A percentile compares a stretch with the other conserved stretches of the same genome.
phyloP scores from a whole-genome alignment of 345 rosid species.

The Eucalyptus guilfoylei region DNA sequence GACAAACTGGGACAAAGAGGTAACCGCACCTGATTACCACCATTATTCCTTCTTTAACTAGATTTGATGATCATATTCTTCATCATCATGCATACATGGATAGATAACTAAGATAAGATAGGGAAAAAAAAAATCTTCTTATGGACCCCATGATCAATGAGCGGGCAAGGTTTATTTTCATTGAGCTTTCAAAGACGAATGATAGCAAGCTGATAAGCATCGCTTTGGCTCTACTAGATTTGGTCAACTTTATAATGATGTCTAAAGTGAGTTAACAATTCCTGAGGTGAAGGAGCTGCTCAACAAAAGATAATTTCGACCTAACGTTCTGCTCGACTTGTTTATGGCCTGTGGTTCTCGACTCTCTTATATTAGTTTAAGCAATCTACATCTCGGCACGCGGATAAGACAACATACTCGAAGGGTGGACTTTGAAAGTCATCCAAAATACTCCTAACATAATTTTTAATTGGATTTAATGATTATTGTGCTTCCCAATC shows the following conservation, averaged over 20 bases:
- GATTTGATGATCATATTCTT: not conserved
- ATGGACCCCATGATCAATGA: not conserved
- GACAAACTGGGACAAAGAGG: constrained; percentile 65
- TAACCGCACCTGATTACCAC: not conserved
- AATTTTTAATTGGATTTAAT: not conserved
- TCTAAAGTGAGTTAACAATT: not conserved
- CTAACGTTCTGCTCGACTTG: not conserved
- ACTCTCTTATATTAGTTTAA: not conserved
- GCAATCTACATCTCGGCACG: not conserved
- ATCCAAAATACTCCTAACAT: not conserved
- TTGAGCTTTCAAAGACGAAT: not conserved
- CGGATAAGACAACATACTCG: not conserved
- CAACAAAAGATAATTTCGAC: not conserved
- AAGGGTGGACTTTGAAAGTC: not conserved
- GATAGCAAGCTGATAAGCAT: not conserved
- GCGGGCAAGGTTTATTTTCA: not conserved
- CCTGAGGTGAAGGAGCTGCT: not conserved
- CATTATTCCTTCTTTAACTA: not conserved
- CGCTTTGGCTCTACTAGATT: not conserved
- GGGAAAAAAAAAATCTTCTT: not conserved
- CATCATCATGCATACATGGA: not conserved
- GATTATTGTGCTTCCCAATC: not conserved
- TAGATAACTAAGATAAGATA: not conserved
- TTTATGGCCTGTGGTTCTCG: not conserved
- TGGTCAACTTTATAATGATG: not conserved